Evolutionary conservation across 176 grass and related monocot species (phyloP), one percentile per base, ranked within the genome.

Genomic region (Aegilops bicornis): DNA sequence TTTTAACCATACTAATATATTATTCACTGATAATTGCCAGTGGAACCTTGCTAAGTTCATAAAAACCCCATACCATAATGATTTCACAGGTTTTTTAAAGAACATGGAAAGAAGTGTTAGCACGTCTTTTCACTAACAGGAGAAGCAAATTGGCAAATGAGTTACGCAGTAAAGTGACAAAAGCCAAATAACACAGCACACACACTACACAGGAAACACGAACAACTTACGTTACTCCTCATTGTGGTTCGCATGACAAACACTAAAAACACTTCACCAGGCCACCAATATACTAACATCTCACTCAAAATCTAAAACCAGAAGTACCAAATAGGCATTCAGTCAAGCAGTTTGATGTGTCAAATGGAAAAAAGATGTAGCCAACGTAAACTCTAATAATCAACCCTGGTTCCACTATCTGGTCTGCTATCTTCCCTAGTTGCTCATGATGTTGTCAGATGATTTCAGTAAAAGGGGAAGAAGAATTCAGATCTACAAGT

Each of bases 1-100:
- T 67, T 47, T 68, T 81, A 81, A 68, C 4, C 40, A 50, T 52
- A 81, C 48, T 50, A 68, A 74, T 74, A 72, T 24, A 66, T 67
- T 67, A 81, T 33, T 68, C 42, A 50, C 40, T 67, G 79, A 4
- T 81, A 47, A 47, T 67, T 81, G 5, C 39, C 20, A 20, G 62
- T 33, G 16, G 22, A 54, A 69, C 64, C 11, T 82, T 82, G 50
- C 27, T 35, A n/a, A 67, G 62, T 42, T 68, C 68, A 82, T 35
- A 69, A 8, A 48, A 35, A 56, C 43, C 30, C 66, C 33, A 82
- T 30, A 36, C 19, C 65, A 69, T 54, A 82, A 69, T 66, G 47
- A 54, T 69, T 23, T 54, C 11, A 69, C 11, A 54, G 20, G 77
- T 42, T 73, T 70, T 67, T 24, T 7, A 15, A 40, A 73, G 10